These are phyloP conservation scores for Sclerotinia borealis DNA, from an alignment of 2,329 filamentous ascomycete genomes.

Conservation along the genomic window DNA sequence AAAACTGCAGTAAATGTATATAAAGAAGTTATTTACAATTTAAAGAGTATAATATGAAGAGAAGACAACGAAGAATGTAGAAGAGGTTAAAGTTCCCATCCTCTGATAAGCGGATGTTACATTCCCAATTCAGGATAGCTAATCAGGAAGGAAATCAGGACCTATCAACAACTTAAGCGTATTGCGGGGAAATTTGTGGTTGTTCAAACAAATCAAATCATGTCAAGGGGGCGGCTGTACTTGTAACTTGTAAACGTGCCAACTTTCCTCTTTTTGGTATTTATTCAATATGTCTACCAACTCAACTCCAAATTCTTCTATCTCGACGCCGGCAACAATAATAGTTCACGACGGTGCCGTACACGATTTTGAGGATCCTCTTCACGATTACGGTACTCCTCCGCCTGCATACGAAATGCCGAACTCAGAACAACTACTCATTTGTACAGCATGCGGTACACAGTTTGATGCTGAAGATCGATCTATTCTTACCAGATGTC, in stretches of 20 bases:
- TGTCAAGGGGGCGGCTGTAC: too few relatives aligned
- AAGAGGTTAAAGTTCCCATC: not conserved
- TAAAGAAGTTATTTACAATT: not conserved
- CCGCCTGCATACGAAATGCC: constrained; percentile 16
- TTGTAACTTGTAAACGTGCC: too few relatives aligned
- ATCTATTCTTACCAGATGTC: constrained; percentile 48
- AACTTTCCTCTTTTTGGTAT: too few relatives aligned
- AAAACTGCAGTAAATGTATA: not conserved
- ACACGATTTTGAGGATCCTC: constrained; percentile 18
- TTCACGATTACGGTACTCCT: constrained; percentile 20
- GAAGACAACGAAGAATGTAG: not conserved
- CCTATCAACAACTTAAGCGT: too few relatives aligned
- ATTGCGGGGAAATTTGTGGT: too few relatives aligned
- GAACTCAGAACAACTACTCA: constrained; percentile 37
- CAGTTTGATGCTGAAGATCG: constrained; percentile 54
- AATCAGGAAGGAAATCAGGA: too few relatives aligned
- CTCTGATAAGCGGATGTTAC: constrained; percentile 23
- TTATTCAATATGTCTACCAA: constrained; percentile 1
- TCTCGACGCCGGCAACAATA: not conserved
- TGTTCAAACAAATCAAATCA: too few relatives aligned
- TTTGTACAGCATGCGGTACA: constrained; percentile 66
- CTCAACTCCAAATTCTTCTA: constrained; percentile 3
- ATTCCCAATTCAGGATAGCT: constrained; percentile 15
- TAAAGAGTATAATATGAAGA: constrained; percentile 8
- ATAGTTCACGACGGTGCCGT: constrained; percentile 4